Conservation (phyloP, 1,284 basidiomycete genomes). For the Ganoderma lingzhi region DNA sequence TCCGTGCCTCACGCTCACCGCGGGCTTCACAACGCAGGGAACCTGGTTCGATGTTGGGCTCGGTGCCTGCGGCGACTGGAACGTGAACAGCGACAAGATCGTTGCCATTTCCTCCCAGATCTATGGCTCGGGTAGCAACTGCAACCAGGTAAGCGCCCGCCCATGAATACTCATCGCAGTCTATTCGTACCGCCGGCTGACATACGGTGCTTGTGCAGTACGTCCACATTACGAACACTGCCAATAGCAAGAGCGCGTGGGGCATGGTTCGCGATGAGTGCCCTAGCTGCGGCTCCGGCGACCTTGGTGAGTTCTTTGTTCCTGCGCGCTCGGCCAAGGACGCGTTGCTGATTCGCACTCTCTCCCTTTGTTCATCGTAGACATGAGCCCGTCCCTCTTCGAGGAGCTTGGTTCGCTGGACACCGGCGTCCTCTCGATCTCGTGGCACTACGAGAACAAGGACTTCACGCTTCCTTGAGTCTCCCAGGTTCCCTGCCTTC, state of each 20-base stretch:
- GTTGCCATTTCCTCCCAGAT: conserved; percentile 48
- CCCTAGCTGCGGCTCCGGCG: conserved; percentile 43
- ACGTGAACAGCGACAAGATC: conserved; percentile 46
- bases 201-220: conserved; percentile 28
- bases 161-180: background rate
- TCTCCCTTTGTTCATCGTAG: conserved; percentile 22
- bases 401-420: conserved; percentile 38
- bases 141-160: conserved; percentile 44
- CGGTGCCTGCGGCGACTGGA: conserved; percentile 50
- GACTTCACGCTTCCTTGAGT: conserved; percentile 26
- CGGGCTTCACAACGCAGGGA: conserved; percentile 41
- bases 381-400: conserved; percentile 43
- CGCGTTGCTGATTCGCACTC: conserved; percentile 16
- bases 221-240: conserved; percentile 43
- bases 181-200: conserved; percentile 1
- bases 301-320: conserved; percentile 43
- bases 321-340: background rate
- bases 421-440: conserved; percentile 40
- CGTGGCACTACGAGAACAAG: conserved; percentile 41
- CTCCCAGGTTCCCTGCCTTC: background rate
- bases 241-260: conserved; percentile 42
- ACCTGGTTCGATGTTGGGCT: conserved; percentile 53
- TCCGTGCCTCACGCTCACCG: conserved; percentile 17
- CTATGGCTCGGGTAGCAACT: conserved; percentile 47
- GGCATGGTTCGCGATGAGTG: conserved; percentile 47